Evolutionary conservation across 495 filamentous ascomycete species (phyloP), one percentile per base, ranked within the genome.

Genomic region (Aspergillus baeticus): DNA sequence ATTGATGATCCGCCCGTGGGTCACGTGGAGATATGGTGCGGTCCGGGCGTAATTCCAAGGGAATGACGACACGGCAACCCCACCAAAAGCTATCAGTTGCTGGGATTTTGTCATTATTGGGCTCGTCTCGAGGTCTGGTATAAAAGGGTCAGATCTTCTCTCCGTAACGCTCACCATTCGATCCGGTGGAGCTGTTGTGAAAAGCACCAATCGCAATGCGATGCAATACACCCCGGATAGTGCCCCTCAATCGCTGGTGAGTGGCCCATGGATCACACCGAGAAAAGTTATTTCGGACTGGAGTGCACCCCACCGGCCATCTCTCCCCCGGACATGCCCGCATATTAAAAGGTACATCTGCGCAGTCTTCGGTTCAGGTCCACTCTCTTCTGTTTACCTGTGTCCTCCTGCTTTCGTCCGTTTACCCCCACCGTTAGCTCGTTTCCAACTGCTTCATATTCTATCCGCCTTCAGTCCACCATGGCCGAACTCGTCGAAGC

Each of bases 401-500:
- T 54, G 18, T 37, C 29, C 23, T 57, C 44, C 38, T 57, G 55
- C 55, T 55, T 48, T 45, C 46, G 36, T 61, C 58, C 54, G 44
- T 58, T 33, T 37, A 48, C 48, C 45, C 62, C 54, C 21, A 41
- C 35, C 21, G 34, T 31, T 61, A 58, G 60, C 55, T 58, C 54
- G 15, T 22, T 48, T 53, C 18, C 48, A 38, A 34, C 53, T 46
- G 33, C 36, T 51, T 54, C 35, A 21, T 26, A 6, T 13, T 37
- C 51, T 49, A 20, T 48, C 45, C 67, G 63, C 48, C 54, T 54
- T 38, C 67, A 68, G 46, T 66, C 68, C 60, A 73, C 68, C 42
- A 78, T 77, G 74, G 33, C 67, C 34, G 64, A 60, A 49, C 58
- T 66, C 42, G 67, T 97, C 66, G 95, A 98, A 76, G 74, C 76